Evolutionary conservation across 1,139 yeast genomes (phyloP).

Genomic region (Blastobotrys petasosporus): DNA sequence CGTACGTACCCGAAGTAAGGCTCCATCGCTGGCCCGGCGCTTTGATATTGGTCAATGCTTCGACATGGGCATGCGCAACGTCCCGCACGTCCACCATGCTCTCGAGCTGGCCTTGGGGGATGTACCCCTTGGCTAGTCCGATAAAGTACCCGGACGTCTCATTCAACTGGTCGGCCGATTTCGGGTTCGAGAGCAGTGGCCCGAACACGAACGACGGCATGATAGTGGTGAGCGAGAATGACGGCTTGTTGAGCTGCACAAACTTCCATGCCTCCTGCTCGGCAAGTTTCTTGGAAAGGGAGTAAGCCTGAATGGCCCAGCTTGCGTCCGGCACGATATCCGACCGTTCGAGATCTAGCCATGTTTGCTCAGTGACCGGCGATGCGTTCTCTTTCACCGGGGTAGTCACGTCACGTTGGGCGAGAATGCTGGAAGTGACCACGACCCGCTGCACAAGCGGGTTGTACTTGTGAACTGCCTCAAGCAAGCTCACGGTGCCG

Average conservation of each 20-base stretch:
- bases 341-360: not conserved
- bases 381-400: constrained; percentile 17
- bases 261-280: constrained; percentile 12
- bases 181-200: constrained; percentile 33
- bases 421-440: constrained; percentile 52
- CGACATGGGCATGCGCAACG: constrained; percentile 46
- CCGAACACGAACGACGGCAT: constrained; percentile 47
- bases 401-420: constrained; percentile 30
- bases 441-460: constrained; percentile 47
- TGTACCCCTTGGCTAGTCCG: constrained; percentile 12
- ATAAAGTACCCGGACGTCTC: constrained; percentile 11
- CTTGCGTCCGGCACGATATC: no score
- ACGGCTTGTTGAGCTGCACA: constrained; percentile 27
- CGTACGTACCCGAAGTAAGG: no score
- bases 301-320: constrained; percentile 3
- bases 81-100: constrained; percentile 45
- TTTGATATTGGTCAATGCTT: constrained; percentile 1
- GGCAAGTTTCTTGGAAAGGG: constrained; percentile 11
- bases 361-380: constrained; percentile 19
- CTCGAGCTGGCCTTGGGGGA: not conserved
- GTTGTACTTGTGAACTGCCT: constrained; percentile 40
- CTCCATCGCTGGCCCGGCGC: no score
- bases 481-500: constrained; percentile 44
- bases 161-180: constrained; percentile 23
- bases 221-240: constrained; percentile 38